Conservation (phyloP, 2,329 filamentous ascomycete species). For the Sclerotinia minor region DNA sequence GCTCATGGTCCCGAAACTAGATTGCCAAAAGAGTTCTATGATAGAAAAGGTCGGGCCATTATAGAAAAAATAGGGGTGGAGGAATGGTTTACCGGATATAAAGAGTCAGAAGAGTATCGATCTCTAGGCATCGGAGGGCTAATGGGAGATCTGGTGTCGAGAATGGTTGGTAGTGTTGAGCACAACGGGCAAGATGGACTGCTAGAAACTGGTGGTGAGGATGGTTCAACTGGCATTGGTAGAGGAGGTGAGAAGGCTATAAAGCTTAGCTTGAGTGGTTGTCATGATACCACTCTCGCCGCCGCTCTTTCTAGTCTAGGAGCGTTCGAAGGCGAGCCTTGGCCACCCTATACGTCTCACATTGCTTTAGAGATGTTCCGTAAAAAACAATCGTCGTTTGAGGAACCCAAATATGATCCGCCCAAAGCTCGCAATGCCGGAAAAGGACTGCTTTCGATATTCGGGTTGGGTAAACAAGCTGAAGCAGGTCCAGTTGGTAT, state of each 20-base stretch:
- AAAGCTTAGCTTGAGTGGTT: conserved; percentile 78
- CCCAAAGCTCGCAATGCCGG: conserved; percentile 16
- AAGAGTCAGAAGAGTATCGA: conserved; percentile 84
- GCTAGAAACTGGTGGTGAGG: conserved; percentile 49
- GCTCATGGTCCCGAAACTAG: conserved; percentile 80
- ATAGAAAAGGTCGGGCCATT: conserved; percentile 66
- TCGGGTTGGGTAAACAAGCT: conserved; percentile 28
- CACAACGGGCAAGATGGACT: conserved; percentile 53
- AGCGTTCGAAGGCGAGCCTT: conserved; percentile 68
- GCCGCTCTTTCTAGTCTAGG: conserved; percentile 76
- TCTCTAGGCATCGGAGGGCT: conserved; percentile 81
- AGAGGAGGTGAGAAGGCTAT: conserved; percentile 54
- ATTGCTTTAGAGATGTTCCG: conserved; percentile 89
- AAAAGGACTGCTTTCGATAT: conserved; percentile 35
- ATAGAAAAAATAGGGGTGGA: conserved; percentile 76
- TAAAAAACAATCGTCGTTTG: conserved; percentile 44
- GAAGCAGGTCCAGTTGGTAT: conserved; percentile 48
- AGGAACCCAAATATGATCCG: conserved; percentile 12
- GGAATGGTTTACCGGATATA: conserved; percentile 90
- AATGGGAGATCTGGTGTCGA: conserved; percentile 76
- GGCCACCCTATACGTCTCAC: conserved; percentile 93
- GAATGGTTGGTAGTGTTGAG: conserved; percentile 70
- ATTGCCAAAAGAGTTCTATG: conserved; percentile 85
- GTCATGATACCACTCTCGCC: conserved; percentile 91
- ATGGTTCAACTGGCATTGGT: conserved; percentile 45